Base-by-base conservation (phyloP, 345 rosid genomes). In the Sonneratia alba region DNA sequence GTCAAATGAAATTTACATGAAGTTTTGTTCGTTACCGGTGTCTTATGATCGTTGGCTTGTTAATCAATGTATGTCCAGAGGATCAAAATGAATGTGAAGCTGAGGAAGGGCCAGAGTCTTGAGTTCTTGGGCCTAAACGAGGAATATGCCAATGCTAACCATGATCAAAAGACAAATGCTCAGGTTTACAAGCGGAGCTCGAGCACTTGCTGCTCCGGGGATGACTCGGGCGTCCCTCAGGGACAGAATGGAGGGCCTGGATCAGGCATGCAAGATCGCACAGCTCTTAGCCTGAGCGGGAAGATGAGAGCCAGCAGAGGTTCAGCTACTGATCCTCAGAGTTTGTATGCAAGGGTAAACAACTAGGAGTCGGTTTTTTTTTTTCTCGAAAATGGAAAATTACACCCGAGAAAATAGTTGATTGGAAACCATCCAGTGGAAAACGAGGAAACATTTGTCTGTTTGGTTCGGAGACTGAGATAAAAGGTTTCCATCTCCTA, bases 331-430 rank as follows among this genome's bases (percentile, higher is more conserved):
- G 97, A 91, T 80, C 96, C 96, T 40, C 97, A 91, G 76, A 88
- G 93, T 83, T 88, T 91, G 36, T 91, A 89, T 57, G 97, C 96
- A 43, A 87, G 97, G 86, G 97, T 89, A 83, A 73, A 34, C 24
- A 36, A 2, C 16, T 12, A 43, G 21, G 27, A 2, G 61, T 55
- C 32, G 49, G 3, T 7, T 32, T 48, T 24, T 24, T 21, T 36
- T 27, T 27, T 27, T 27, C 32, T 27, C 32, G 32, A 27, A 27
- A 27, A 27, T 27, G 32, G 32, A 27, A 27, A 27, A 27, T 27
- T 27, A 1, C 32, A 27, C 32, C 32, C 32, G 32, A 27, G 1
- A 24, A 59, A 59, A 24, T 13, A 22, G 14, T 59, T 22, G 0
- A 16, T 18, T 21, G 59, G 59, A 55, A 55, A 40, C 43, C 43